Conservation (phyloP, 768 basidiomycete species). For the Suillus paluster region DNA sequence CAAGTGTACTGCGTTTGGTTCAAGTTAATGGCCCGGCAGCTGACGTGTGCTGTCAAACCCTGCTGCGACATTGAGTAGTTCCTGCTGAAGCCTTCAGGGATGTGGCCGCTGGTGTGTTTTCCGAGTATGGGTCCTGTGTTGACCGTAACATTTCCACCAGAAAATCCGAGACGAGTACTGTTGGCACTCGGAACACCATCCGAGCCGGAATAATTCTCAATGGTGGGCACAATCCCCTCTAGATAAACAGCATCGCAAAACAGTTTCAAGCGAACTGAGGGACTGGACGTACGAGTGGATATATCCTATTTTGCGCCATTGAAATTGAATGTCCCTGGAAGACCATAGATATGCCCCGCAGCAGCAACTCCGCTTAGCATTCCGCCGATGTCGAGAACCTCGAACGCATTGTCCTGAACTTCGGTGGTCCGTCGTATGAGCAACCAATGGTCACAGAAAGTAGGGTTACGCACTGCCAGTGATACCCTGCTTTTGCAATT, state of each 20-base stretch:
- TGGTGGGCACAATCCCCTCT: constrained; percentile 10
- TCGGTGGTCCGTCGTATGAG: not conserved
- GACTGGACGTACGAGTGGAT: constrained; percentile 6
- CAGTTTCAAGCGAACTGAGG: not conserved
- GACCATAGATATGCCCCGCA: constrained; percentile 9
- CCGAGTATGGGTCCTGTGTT: not conserved
- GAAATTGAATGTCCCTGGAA: constrained; percentile 16
- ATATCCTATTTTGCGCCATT: constrained; percentile 23
- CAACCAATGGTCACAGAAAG: not conserved
- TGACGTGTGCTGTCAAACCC: constrained; percentile 11
- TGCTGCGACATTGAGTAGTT: constrained; percentile 9
- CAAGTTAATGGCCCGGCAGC: not conserved
- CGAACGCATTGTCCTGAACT: constrained; percentile 10
- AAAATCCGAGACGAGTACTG: constrained; percentile 7
- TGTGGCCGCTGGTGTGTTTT: not conserved
- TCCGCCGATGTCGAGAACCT: constrained; percentile 12
- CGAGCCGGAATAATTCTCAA: constrained; percentile 1
- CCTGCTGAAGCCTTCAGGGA: constrained; percentile 2
- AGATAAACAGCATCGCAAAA: not conserved
- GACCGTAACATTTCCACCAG: constrained; percentile 5
- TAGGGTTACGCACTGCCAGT: not conserved
- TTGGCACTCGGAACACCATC: not conserved
- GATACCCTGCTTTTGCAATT: not conserved
- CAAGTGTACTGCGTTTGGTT: constrained; percentile 3
- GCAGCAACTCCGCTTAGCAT: constrained; percentile 16